Evolutionary conservation across 495 filamentous ascomycete species (phyloP).

Genomic region (Achaetomiella virescens): DNA sequence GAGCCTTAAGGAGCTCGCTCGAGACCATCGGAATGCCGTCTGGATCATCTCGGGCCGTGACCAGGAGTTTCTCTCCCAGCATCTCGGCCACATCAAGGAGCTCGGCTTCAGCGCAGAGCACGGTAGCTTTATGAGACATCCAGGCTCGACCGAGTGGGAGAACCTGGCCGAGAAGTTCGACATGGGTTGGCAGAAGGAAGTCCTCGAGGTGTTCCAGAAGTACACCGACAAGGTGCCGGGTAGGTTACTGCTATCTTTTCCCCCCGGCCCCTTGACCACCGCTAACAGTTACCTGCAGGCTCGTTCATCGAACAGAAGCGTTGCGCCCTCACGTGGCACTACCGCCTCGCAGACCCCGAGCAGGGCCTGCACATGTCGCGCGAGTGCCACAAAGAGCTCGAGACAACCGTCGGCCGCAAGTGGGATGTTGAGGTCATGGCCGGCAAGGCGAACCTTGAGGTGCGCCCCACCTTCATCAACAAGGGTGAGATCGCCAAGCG

Average conservation of each 20-base stretch:
- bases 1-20: conserved; percentile 69
- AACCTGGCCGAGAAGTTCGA: conserved; percentile 75
- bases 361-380: conserved; percentile 67
- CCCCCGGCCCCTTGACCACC: not conserved
- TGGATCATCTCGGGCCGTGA: conserved; percentile 97
- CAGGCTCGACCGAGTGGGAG: conserved; percentile 67
- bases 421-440: conserved; percentile 93
- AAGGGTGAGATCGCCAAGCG: conserved; percentile 88
- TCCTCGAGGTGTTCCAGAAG: conserved; percentile 71
- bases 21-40: conserved; percentile 76
- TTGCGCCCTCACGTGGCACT: conserved; percentile 94
- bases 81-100: conserved; percentile 77
- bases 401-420: conserved; percentile 62
- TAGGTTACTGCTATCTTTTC: conserved; percentile 32
- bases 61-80: conserved; percentile 77
- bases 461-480: conserved; percentile 93
- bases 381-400: conserved; percentile 70
- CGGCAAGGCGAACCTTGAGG: conserved; percentile 92
- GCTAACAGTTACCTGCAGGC: conserved; percentile 41
- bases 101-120: conserved; percentile 92
- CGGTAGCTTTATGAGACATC: conserved; percentile 84
- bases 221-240: conserved; percentile 81
- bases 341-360: conserved; percentile 80
- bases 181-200: conserved; percentile 84
- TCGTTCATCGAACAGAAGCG: conserved; percentile 90